These are phyloP conservation scores for Phallus indusiatus DNA, from an alignment of 768 basidiomycete genomes.

Conservation along the genomic window DNA sequence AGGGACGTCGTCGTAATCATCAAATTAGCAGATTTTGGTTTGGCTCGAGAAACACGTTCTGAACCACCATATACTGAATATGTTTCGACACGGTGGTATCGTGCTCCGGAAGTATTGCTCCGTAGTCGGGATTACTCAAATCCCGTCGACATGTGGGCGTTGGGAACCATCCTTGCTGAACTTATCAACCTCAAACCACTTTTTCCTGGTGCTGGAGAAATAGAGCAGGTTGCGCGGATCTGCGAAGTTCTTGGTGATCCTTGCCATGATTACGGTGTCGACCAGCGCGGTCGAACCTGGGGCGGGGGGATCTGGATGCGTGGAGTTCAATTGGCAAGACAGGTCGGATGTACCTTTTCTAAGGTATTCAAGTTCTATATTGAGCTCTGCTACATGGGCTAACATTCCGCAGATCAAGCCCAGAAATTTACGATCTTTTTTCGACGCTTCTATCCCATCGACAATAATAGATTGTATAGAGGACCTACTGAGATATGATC, in stretches of 20 bases:
- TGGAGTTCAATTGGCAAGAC: slow-evolving; percentile 81
- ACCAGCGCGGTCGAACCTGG: slow-evolving; percentile 52
- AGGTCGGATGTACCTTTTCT: slow-evolving; percentile 79
- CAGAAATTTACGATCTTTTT: slow-evolving; percentile 59
- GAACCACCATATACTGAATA: slow-evolving; percentile 96
- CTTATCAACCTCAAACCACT: slow-evolving; percentile 89
- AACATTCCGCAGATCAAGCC: slow-evolving; percentile 44
- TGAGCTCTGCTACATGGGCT: slow-evolving; percentile 5
- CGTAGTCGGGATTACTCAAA: slow-evolving; percentile 89
- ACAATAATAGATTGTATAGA: slow-evolving; percentile 86
- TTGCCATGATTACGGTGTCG: slow-evolving; percentile 68
- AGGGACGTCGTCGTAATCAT: slow-evolving; percentile 94
- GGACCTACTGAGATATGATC: slow-evolving; percentile 88
- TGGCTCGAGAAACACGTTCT: slow-evolving; percentile 83
- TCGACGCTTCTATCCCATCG: slow-evolving; percentile 67
- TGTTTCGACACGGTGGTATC: slow-evolving; percentile 99
- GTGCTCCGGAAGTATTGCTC: slow-evolving; percentile 93
- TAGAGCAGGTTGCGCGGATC: slow-evolving; percentile 87
- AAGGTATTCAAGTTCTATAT: slow-evolving; percentile 46
- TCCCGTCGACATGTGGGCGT: slow-evolving; percentile 99
- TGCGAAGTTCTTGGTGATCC: slow-evolving; percentile 94
- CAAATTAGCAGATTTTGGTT: slow-evolving; percentile 97
- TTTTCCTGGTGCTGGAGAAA: slow-evolving; percentile 88
- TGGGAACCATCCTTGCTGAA: slow-evolving; percentile 98
- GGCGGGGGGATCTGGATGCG: slow-evolving; percentile 86